Evolutionary conservation across 495 filamentous ascomycete genomes (phyloP).

Genomic region (Penicillium silybi): DNA sequence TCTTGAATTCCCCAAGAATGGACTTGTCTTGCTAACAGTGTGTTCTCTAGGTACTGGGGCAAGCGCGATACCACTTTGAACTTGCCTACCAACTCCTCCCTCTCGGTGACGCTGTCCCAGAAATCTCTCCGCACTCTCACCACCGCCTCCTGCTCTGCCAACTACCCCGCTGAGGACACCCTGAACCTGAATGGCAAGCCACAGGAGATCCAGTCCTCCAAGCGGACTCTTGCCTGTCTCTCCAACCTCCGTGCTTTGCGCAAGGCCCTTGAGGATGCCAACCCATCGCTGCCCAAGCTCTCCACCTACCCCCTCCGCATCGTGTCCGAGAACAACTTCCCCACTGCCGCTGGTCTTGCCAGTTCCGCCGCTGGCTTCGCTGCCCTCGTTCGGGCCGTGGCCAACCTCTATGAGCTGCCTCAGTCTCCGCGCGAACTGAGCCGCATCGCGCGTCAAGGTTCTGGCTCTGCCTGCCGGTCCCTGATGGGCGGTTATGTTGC

Average conservation of each 20-base stretch:
- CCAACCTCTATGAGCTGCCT: slow-evolving; percentile 82
- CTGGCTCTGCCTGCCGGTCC: slow-evolving; percentile 86
- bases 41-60: slow-evolving; percentile 79
- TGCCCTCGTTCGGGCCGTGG: slow-evolving; percentile 87
- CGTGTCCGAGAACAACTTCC: slow-evolving; percentile 96
- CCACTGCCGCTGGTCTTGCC: slow-evolving; percentile 93
- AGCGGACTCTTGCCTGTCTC: slow-evolving; percentile 88
- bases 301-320: slow-evolving; percentile 70
- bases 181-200: slow-evolving; percentile 79
- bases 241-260: slow-evolving; percentile 76
- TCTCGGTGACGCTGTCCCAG: slow-evolving; percentile 94
- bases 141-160: slow-evolving; percentile 82
- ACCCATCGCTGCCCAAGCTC: slow-evolving; percentile 73
- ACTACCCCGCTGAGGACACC: slow-evolving; percentile 66
- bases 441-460: slow-evolving; percentile 89
- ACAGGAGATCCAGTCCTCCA: slow-evolving; percentile 74
- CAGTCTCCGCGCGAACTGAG: slow-evolving; percentile 74
- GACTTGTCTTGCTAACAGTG: slow-evolving; percentile 19
- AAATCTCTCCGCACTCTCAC: slow-evolving; percentile 91
- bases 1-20: slow-evolving; percentile 12
- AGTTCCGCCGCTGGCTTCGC: slow-evolving; percentile 92
- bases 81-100: slow-evolving; percentile 94
- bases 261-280: slow-evolving; percentile 62
- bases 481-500: slow-evolving; percentile 95
- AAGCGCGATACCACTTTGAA: slow-evolving; percentile 91